Conservation (phyloP, 192 early-diverging fungal species). For the Coemansia sp. region DNA sequence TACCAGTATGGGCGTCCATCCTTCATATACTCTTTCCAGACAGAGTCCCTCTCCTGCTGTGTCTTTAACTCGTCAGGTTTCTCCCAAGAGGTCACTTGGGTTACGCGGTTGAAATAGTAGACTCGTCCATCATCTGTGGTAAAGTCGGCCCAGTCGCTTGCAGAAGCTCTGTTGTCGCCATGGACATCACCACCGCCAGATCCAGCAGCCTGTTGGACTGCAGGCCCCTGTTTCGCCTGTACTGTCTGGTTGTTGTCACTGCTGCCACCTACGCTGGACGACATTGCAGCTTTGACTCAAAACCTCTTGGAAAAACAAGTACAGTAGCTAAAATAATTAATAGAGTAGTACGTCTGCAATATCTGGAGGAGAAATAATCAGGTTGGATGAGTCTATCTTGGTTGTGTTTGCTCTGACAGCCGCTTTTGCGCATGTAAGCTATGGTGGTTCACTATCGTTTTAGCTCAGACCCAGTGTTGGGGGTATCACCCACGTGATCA, state of each 20-base stretch:
- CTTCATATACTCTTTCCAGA: constrained; percentile 88
- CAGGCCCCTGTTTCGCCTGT: neutral
- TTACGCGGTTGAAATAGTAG: constrained; percentile 83
- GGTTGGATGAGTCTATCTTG: neutral
- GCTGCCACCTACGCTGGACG: neutral
- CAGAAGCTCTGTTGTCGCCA: neutral
- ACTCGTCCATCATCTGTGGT: constrained; percentile 77
- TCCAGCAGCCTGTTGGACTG: neutral
- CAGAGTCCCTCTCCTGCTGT: constrained; percentile 60
- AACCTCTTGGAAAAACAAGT: neutral
- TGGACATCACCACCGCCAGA: neutral
- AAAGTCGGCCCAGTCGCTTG: constrained; percentile 68
- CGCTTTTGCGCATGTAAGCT: neutral
- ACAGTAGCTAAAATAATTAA: neutral
- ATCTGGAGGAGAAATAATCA: neutral
- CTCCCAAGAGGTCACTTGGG: constrained; percentile 85
- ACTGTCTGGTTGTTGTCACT: neutral
- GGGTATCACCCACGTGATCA: constrained; percentile 7
- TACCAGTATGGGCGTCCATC: constrained; percentile 85
- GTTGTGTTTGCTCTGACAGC: neutral
- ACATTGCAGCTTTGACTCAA: neutral
- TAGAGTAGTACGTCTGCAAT: neutral
- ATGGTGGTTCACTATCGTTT: neutral
- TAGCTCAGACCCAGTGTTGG: neutral
- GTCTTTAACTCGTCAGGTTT: constrained; percentile 92